These are phyloP conservation scores for Pseudoperonospora humuli DNA, from an alignment of 352 stramenopile species.

Conservation along the genomic window DNA sequence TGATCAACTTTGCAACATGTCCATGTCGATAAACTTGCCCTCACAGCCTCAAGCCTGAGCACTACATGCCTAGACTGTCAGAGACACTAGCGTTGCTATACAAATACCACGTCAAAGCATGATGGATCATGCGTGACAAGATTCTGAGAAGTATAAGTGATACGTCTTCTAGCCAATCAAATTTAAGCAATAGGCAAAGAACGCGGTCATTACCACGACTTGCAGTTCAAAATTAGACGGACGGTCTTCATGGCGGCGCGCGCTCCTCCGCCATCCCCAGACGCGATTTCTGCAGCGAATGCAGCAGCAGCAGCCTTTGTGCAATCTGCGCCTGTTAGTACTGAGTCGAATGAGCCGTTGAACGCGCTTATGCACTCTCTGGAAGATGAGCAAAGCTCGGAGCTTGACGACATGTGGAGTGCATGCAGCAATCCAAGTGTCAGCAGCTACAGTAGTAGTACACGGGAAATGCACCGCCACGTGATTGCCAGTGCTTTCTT, in stretches of 20 bases:
- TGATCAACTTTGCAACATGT: too few relatives aligned
- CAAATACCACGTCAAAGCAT: too few relatives aligned
- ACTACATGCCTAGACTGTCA: too few relatives aligned
- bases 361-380: neutral
- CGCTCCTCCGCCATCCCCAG: conserved; percentile 9
- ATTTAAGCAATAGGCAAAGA: too few relatives aligned
- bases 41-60: too few relatives aligned
- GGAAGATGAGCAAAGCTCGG: conserved; percentile 8
- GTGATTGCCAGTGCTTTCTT: conserved; percentile 35
- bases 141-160: too few relatives aligned
- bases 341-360: conserved; percentile 1
- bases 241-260: neutral
- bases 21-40: too few relatives aligned
- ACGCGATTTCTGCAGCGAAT: conserved; percentile 22
- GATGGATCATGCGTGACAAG: too few relatives aligned
- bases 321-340: conserved; percentile 2
- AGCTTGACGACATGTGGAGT: conserved; percentile 25
- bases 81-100: too few relatives aligned
- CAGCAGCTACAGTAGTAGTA: conserved; percentile 45
- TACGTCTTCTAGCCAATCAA: too few relatives aligned
- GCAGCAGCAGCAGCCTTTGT: conserved; percentile 12
- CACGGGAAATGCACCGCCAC: conserved; percentile 28
- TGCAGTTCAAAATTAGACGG: conserved; percentile 13
- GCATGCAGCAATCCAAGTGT: conserved; percentile 38
- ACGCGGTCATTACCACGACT: too few relatives aligned